Conservation (phyloP, 2,329 filamentous ascomycete species). For the Zymoseptoria crescenta region DNA sequence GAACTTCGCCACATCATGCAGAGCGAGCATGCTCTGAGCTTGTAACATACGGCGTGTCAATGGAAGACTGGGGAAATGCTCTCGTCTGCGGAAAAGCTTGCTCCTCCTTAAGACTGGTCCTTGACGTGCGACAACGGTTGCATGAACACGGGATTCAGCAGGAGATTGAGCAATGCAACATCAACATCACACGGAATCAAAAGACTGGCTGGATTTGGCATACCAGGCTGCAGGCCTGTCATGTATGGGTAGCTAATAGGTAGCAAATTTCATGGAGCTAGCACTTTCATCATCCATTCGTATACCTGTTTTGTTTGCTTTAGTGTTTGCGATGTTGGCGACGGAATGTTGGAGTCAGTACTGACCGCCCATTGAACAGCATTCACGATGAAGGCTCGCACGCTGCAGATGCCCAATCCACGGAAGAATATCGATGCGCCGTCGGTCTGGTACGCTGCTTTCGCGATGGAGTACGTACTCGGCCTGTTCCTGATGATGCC, state of each 20-base stretch:
- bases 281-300: slow-evolving; percentile 67
- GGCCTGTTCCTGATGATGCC: slow-evolving; percentile 20
- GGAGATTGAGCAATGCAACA: background rate
- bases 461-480: slow-evolving; percentile 57
- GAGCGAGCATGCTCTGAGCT: background rate
- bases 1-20: background rate
- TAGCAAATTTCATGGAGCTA: slow-evolving; percentile 14
- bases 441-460: slow-evolving; percentile 61
- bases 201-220: background rate
- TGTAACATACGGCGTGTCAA: background rate
- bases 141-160: background rate
- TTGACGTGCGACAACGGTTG: background rate
- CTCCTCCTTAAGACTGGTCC: slow-evolving; percentile 9
- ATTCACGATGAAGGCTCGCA: slow-evolving; percentile 85
- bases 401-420: slow-evolving; percentile 72
- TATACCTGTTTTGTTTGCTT: slow-evolving; percentile 42
- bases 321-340: background rate
- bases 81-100: slow-evolving; percentile 5
- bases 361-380: slow-evolving; percentile 77
- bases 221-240: slow-evolving; percentile 2
- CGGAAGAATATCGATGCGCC: slow-evolving; percentile 71
- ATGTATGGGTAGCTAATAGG: slow-evolving; percentile 2
- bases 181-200: background rate
- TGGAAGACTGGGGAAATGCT: background rate
- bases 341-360: background rate